Evolutionary conservation across 139 green algal species (phyloP), one percentile per base, ranked within the genome.

Genomic region (Chlorella sp.): DNA sequence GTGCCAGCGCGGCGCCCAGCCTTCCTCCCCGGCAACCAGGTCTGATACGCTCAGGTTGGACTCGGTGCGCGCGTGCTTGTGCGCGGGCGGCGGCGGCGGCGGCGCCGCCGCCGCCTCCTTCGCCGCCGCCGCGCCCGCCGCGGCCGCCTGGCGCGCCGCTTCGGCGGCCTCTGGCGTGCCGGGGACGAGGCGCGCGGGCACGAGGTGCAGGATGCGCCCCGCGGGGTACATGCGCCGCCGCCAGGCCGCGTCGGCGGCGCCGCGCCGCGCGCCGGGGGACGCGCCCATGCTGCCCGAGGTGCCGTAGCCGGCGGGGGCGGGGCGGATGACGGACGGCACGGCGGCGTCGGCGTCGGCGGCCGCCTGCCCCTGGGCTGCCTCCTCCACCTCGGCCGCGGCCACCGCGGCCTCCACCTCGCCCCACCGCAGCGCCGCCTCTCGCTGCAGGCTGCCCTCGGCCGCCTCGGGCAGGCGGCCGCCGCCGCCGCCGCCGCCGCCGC

Each of bases 141-240:
- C 58, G n/a, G 58, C 41, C 35, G 27, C 58, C 17, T 8, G 8
- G 7, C 12, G n/a, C 8, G 36, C 12, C 53, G 43, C 63, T 17
- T 51, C 63, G 53, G 63, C 40, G 19, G 14, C 63, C 38, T 21
- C 66, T 9, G 41, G 43, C 8, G 50, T 71, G 46, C 55, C 73
- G 31, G 50, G 53, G 8, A 85, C 74, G 25, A 90, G 58, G 31
- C 66, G 42, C 7, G 71, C 74, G 21, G 93, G 93, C 55, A 97
- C 86, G 33, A 97, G 76, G 74, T 97, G 93, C 60, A 96, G 67
- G 27, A 97, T 90, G 12, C 89, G 76, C 33, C 93, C 42, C 17
- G 90, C 91, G 19, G 92, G 92, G 74, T 94, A 95, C 59, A 93
- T 83, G 40, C 79, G 48, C 29, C 88, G 87, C 60, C 77, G 59